Evolutionary conservation across 2,329 filamentous ascomycete species (phyloP), one percentile per base, ranked within the genome.

Genomic region (Colletotrichum liriopes): DNA sequence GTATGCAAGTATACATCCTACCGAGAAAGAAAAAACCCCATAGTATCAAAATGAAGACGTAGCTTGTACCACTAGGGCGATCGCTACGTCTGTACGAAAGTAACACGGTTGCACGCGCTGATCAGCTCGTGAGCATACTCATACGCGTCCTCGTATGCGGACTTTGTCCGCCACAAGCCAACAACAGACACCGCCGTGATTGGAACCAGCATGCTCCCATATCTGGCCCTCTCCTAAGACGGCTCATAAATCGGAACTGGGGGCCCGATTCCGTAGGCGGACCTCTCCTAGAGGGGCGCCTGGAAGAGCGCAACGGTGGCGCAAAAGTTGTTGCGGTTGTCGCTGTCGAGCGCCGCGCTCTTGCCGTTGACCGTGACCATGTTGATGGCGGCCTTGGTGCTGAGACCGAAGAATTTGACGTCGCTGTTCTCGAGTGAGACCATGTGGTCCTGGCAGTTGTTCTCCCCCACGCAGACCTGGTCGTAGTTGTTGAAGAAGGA

Each of bases 401-500:
- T 93, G 67, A 95, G 82, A 9, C 89, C 93, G 74, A 89, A 93
- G 47, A 95, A 80, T 75, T 90, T 85, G 49, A 94, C 85, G 26
- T 81, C 80, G 63, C 86, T 91, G 78, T 89, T 88, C 81, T 94
- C 91, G 45, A 96, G 84, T 76, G 90, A 90, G 58, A 95, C 87
- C 84, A 96, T 95, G 82, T 94, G 92, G 70, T 91, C 86, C 82
- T 96, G 94, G 84, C 94, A 96, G 75, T 88, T 89, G 79, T 93
- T 88, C 12, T 86, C 86, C 47, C 82, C 81, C 20, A 95, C 87
- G 77, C 94, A 96, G 23, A 86, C 85, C 82, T 95, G 92, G 47
- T 83, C 85, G 82, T 96, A 96, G 86, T 95, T 94, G 81, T 96
- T 89, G 78, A 94, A 96, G 88, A 96, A 96, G 75, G 88, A 92